Evolutionary conservation across 108 stramenopile genomes (phyloP).

Genomic region (Cyclotella sp.): DNA sequence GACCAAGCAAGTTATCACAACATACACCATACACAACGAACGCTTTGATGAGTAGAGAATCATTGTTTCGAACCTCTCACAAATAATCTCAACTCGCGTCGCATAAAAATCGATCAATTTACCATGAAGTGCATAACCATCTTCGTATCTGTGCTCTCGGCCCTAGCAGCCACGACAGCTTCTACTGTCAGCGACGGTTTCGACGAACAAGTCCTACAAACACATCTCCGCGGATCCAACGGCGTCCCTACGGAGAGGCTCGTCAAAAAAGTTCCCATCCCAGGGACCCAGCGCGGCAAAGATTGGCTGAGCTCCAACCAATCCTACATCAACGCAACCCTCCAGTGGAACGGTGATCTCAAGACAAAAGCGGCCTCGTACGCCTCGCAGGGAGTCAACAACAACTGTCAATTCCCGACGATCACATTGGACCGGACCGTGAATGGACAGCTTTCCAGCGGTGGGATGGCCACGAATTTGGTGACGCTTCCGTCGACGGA

Average conservation of each 20-base stretch:
- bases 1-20: too few relatives aligned
- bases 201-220: constrained; percentile 2
- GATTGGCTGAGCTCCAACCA: constrained; percentile 7
- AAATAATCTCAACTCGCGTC: too few relatives aligned
- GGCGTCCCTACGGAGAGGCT: not conserved
- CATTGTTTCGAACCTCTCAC: too few relatives aligned
- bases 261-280: too few relatives aligned
- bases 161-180: not conserved
- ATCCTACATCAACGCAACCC: not conserved
- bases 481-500: not conserved
- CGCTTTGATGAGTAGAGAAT: too few relatives aligned
- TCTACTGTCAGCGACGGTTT: not conserved
- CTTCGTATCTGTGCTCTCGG: not conserved
- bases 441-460: not conserved
- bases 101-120: too few relatives aligned
- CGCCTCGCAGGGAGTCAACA: not conserved
- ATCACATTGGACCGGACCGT: not conserved
- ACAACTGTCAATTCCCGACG: not conserved
- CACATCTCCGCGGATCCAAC: not conserved
- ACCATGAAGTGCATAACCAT: constrained; percentile 13
- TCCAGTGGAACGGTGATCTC: not conserved
- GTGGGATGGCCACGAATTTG: constrained; percentile 6
- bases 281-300: not conserved
- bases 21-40: too few relatives aligned
- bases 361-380: not conserved